Conservation (phyloP, 164 flowering plant species). For the Chimonanthus praecox region DNA sequence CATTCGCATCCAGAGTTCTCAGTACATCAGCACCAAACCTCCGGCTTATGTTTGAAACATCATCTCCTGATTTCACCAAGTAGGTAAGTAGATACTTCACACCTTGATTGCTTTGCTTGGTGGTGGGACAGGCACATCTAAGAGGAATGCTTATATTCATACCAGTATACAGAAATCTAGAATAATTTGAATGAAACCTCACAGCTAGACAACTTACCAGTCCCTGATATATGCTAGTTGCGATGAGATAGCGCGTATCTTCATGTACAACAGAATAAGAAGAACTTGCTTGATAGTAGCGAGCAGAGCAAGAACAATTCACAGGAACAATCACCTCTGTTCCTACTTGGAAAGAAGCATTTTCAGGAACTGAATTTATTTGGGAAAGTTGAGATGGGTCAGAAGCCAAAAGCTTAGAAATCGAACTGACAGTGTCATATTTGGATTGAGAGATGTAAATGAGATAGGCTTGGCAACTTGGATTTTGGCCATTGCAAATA, state of each 20-base stretch:
- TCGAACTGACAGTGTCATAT: constrained; percentile 42
- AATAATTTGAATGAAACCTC: constrained; percentile 19
- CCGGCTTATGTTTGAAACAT: constrained; percentile 24
- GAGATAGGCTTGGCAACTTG: constrained; percentile 49
- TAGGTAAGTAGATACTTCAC: constrained; percentile 51
- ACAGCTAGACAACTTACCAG: constrained; percentile 68
- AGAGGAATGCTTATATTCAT: constrained; percentile 44
- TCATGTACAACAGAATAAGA: constrained; percentile 26
- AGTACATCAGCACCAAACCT: constrained; percentile 34
- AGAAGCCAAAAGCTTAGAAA: constrained; percentile 40
- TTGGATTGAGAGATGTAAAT: constrained; percentile 49
- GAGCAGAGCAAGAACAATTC: constrained; percentile 63
- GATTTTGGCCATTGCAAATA: constrained; percentile 33
- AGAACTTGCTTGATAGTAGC: constrained; percentile 45
- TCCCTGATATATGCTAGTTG: constrained; percentile 52
- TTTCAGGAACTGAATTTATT: constrained; percentile 38
- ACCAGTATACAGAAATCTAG: constrained; percentile 20
- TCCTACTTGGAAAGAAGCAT: constrained; percentile 24
- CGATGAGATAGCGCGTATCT: constrained; percentile 29
- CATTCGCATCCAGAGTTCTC: constrained; percentile 46
- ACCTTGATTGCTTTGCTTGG: constrained; percentile 39
- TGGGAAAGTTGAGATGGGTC: constrained; percentile 38
- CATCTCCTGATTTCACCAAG: constrained; percentile 29
- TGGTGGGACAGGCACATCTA: constrained; percentile 85
- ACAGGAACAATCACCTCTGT: constrained; percentile 57